Base-by-base conservation (phyloP, 495 filamentous ascomycete genomes). In the Massariosphaeria phaeospora region DNA sequence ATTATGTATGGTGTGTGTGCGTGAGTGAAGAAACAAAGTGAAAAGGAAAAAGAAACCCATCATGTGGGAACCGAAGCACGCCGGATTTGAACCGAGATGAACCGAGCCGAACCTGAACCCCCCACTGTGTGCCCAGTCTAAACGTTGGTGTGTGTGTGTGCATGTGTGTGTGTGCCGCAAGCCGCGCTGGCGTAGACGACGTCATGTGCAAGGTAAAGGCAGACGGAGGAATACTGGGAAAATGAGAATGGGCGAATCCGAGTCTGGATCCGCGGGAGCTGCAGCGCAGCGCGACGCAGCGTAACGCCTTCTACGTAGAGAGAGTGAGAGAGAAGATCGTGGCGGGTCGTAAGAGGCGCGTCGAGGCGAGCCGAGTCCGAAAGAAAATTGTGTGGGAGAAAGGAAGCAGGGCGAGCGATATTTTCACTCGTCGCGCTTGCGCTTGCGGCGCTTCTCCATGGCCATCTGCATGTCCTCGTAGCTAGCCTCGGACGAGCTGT, bases 371-470 rank as follows among this genome's bases (percentile, higher is more conserved):
- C 17, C 35, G 35, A 23, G 45, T 38, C 21, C 38, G 26, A 20
- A 0, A 48, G 11, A 49, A 40, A n/a, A 30, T 13, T 27, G 24
- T 17, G 25, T 20, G 33, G 25, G 13, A 15, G 25, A 36, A 26
- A 34, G 33, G 13, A 43, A 21, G 15, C 6, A 39, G 18, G 4
- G 15, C 21, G 41, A 20, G 11, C 10, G 20, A 15, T 2, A 29
- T 21, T 3, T 47, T 48, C 35, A 64, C 45, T 67, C 58, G 18
- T 64, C 62, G 42, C 58, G 52, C 55, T 67, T 67, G 39, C 61
- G 52, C 62, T 67, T 67, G 34, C 55, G 52, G 46, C 50, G 41
- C 51, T 67, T 64, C 55, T 63, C 61, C 43, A 61, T 58, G 13
- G 42, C 27, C 9, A 26, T 31, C 30, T 43, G 36, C 1, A 55